A percentile compares a stretch with the other conserved stretches of the same genome.
Evolutionary conservation across 1,284 basidiomycete genomes (phyloP).

Genomic region (Moesziomyces antarcticus): DNA sequence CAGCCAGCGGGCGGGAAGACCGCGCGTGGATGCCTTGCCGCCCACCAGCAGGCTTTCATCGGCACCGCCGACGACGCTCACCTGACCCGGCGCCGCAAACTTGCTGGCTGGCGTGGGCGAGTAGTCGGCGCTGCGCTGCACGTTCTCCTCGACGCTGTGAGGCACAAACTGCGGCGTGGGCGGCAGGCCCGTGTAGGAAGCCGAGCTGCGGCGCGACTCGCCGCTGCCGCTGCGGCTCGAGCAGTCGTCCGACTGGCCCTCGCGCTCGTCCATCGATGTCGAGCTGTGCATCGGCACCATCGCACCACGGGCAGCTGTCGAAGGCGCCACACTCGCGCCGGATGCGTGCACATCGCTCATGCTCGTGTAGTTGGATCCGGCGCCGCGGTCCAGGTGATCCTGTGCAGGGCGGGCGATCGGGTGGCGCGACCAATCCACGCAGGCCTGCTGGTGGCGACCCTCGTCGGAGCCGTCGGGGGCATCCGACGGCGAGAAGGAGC

Average conservation of each 20-base stretch:
- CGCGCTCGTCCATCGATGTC: constrained; percentile 34
- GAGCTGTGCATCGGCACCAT: constrained; percentile 18
- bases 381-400: constrained; percentile 12
- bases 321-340: constrained; percentile 12
- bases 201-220: constrained; percentile 47
- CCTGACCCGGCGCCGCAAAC: constrained; percentile 4
- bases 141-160: constrained; percentile 32
- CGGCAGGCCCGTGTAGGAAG: constrained; percentile 57
- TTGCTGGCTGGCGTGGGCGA: constrained; percentile 36
- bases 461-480: constrained; percentile 24
- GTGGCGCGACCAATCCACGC: constrained; percentile 33
- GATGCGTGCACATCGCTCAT: constrained; percentile 33
- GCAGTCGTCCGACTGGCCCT: constrained; percentile 40
- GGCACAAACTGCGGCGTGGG: constrained; percentile 51
- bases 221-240: constrained; percentile 52
- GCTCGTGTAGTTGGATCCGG: constrained; percentile 25
- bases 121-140: constrained; percentile 7
- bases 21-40: constrained; percentile 19
- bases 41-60: constrained; percentile 16
- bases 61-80: constrained; percentile 5
- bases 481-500: constrained; percentile 34
- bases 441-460: constrained; percentile 18
- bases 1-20: constrained; percentile 33
- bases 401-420: constrained; percentile 20
- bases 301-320: not conserved